These are phyloP conservation scores for Kregervanrija pseudodelftensis DNA, from an alignment of 805 yeast genomes.

Conservation along the genomic window DNA sequence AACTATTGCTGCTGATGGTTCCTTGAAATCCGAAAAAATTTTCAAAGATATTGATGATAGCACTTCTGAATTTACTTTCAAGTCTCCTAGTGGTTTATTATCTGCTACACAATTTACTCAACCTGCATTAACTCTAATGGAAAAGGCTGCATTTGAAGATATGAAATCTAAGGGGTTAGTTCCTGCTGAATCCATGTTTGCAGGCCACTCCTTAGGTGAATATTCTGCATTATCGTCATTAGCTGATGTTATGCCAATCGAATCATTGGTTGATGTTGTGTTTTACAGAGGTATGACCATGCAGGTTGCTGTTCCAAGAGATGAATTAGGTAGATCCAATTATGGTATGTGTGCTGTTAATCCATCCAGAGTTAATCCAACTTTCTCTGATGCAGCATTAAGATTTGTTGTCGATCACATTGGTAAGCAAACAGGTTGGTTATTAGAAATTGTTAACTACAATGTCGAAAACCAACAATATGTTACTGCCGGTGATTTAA, in stretches of 20 bases:
- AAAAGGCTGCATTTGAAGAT: constrained; percentile 97
- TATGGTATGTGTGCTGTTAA: constrained; percentile 99
- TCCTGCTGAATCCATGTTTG: constrained; percentile 89
- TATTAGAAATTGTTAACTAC: constrained; percentile 95
- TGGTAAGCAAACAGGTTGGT: constrained; percentile 78
- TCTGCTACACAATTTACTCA: constrained; percentile 99
- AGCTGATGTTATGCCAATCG: constrained; percentile 98
- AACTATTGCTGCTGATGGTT: constrained; percentile 80
- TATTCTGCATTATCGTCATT: constrained; percentile 95
- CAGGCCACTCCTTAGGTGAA: constrained; percentile 99
- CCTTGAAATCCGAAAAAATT: constrained; percentile 83
- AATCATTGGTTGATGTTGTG: constrained; percentile 92
- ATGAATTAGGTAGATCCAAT: constrained; percentile 88
- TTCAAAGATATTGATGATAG: constrained; percentile 83
- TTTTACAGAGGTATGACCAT: constrained; percentile 99
- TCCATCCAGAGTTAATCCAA: constrained; percentile 85
- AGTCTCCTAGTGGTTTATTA: constrained; percentile 87
- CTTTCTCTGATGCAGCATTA: constrained; percentile 89
- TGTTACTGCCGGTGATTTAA: constrained; percentile 97
- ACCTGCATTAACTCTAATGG: constrained; percentile 99
- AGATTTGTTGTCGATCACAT: constrained; percentile 91
- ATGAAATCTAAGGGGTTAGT: constrained; percentile 93
- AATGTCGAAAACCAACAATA: constrained; percentile 98
- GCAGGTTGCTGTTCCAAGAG: constrained; percentile 99
- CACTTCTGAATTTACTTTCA: constrained; percentile 82